Conservation (phyloP, 768 basidiomycete species). For the Rhodotorula babjevae region DNA sequence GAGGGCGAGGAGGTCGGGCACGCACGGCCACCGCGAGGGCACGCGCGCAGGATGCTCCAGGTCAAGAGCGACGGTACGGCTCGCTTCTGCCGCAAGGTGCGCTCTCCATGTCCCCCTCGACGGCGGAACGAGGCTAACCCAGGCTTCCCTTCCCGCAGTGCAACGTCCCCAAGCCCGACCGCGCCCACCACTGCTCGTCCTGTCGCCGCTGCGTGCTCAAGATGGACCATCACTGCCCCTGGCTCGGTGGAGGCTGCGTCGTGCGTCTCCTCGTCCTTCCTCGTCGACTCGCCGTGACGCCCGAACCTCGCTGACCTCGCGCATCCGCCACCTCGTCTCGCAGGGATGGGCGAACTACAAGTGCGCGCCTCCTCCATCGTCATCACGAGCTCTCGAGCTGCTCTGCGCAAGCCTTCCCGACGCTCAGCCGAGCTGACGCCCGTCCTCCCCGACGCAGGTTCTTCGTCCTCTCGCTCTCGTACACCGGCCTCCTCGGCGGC, state of each 20-base stretch:
- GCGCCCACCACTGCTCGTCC: slow-evolving; percentile 36
- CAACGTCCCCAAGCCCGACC: slow-evolving; percentile 32
- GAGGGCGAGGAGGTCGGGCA: background rate
- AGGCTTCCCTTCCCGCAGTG: slow-evolving; percentile 5
- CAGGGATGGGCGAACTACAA: slow-evolving; percentile 38
- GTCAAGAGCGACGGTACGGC: slow-evolving; percentile 30
- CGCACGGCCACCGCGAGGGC: no score
- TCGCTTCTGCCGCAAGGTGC: slow-evolving; percentile 33
- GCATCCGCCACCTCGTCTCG: no score
- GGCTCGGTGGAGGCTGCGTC: slow-evolving; percentile 35
- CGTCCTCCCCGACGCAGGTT: no score
- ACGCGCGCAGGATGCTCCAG: background rate
- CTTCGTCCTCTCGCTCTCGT: slow-evolving; percentile 32
- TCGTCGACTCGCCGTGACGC: background rate
- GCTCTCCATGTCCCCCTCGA: background rate
- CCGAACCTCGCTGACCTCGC: background rate
- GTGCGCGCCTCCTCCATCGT: background rate
- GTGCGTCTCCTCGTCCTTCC: slow-evolving; percentile 1
- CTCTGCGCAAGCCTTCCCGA: no score
- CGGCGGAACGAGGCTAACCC: background rate
- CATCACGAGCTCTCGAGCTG: no score
- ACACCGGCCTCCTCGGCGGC: slow-evolving; percentile 25
- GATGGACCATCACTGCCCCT: slow-evolving; percentile 39
- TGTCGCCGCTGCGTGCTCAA: slow-evolving; percentile 32
- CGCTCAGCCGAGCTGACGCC: no score